Percentiles rank a stretch among this genome's conserved stretches.
Conservation (phyloP, 2,329 filamentous ascomycete genomes). For the Aureobasidium mangrovei region DNA sequence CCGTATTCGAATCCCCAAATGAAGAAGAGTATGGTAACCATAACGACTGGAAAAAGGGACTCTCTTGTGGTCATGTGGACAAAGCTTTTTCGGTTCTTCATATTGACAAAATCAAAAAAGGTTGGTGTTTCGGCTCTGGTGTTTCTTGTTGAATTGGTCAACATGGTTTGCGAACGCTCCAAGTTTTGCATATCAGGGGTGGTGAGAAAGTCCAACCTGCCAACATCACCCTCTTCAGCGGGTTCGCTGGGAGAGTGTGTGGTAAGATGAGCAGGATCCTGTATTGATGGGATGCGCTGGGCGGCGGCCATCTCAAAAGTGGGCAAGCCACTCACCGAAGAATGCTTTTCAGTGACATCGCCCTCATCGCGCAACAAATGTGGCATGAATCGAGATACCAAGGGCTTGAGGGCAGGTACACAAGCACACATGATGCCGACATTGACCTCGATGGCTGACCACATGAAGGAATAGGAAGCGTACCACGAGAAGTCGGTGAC, state of each 20-base stretch:
- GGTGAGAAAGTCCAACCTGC: constrained; percentile 47
- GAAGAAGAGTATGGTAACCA: constrained; percentile 76
- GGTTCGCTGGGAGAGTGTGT: constrained; percentile 8
- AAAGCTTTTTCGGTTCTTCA: constrained; percentile 61
- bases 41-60: constrained; percentile 60
- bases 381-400: constrained; percentile 58
- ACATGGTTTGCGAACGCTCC: constrained; percentile 25
- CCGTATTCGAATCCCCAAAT: constrained; percentile 90
- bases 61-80: constrained; percentile 54
- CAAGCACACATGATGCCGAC: constrained; percentile 84
- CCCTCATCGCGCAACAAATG: constrained; percentile 44
- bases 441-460: constrained; percentile 87
- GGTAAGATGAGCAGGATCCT: not conserved
- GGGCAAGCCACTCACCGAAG: constrained; percentile 15
- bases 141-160: constrained; percentile 32
- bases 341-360: constrained; percentile 27
- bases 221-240: constrained; percentile 22
- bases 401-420: constrained; percentile 82
- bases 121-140: constrained; percentile 33
- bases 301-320: constrained; percentile 19
- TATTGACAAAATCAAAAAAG: constrained; percentile 72
- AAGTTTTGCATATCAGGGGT: constrained; percentile 35
- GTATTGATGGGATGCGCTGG: constrained; percentile 23
- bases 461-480: constrained; percentile 80
- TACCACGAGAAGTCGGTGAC: constrained; percentile 55